Conservation (phyloP, 164 flowering plant species). For the Santalum album region DNA sequence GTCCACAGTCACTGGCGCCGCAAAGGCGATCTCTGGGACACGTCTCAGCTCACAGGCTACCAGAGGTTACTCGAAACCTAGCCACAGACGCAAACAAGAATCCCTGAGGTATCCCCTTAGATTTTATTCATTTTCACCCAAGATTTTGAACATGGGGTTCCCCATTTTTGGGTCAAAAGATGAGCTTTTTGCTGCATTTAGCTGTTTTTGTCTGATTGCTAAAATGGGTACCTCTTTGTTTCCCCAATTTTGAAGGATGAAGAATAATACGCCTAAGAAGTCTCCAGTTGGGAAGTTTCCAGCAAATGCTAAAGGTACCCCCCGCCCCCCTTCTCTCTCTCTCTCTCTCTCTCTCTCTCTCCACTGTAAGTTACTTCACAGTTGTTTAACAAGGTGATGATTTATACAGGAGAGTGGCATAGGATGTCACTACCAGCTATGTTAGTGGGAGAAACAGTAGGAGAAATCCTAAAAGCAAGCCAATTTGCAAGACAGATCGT, state of each 20-base stretch:
- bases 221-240: neutral
- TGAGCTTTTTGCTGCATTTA: neutral
- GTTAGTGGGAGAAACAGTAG: constrained; percentile 82
- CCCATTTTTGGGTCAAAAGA: neutral
- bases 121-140: neutral
- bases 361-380: neutral
- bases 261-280: constrained; percentile 27
- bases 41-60: constrained; percentile 75
- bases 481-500: constrained; percentile 64
- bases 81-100: constrained; percentile 91
- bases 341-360: constrained; percentile 1
- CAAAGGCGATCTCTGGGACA: constrained; percentile 50
- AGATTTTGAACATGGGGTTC: neutral
- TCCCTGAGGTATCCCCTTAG: constrained; percentile 37
- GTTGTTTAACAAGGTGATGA: neutral
- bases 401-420: constrained; percentile 62
- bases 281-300: constrained; percentile 35
- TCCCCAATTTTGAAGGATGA: constrained; percentile 28
- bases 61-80: constrained; percentile 58
- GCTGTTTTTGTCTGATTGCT: no score
- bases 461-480: constrained; percentile 78
- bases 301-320: constrained; percentile 14
- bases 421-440: constrained; percentile 93
- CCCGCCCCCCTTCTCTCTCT: neutral
- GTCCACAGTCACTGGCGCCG: constrained; percentile 75